Evolutionary conservation across 805 yeast genomes (phyloP), one percentile per base, ranked within the genome.

Genomic region (Candida coquimbonensis): DNA sequence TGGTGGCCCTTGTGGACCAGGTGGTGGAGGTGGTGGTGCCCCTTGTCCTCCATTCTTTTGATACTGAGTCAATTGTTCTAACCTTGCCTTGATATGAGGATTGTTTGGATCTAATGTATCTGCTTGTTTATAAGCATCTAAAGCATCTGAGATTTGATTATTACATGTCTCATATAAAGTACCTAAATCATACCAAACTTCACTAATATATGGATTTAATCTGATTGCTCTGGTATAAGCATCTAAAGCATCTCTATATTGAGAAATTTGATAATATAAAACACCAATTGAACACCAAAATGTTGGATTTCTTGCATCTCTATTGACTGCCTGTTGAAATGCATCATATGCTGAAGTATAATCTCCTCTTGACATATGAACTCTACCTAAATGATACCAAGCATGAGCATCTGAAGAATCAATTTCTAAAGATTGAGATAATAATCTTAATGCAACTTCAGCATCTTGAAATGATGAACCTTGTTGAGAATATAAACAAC

Each of bases 151-250:
- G 49, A 89, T 77, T 68, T 93, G 99, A 68, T 91, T 90, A 67
- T 90, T 93, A 69, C 99, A 93, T 33, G 97, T 88, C 67, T 93
- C 99, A 65, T 93, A 93, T 37, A 93, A 70, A 7, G 98, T 93
- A 48, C 99, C 99, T 61, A 93, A 75, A 67, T 93, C 99, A 67
- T 93, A 93, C 99, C 99, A 93, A 25, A 93, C 99, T 66, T 93
- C 99, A 49, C 93, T 81, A 53, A 93, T 85, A 70, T 90, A 90
- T 14, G 99, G 99, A 57, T 93, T 93, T 58, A 93, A 77, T 56
- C 97, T 76, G 49, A 93, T 93, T 11, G 99, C 99, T 46, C 98
- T 74, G 8, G 98, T 90, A 68, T 93, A 93, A 14, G 99, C 99
- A 64, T 93, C 98, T 52, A 93, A 72, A 2, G 99, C 99, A 63